Evolutionary conservation across 352 stramenopile species (phyloP).

Genomic region (Pythium diclinum): DNA sequence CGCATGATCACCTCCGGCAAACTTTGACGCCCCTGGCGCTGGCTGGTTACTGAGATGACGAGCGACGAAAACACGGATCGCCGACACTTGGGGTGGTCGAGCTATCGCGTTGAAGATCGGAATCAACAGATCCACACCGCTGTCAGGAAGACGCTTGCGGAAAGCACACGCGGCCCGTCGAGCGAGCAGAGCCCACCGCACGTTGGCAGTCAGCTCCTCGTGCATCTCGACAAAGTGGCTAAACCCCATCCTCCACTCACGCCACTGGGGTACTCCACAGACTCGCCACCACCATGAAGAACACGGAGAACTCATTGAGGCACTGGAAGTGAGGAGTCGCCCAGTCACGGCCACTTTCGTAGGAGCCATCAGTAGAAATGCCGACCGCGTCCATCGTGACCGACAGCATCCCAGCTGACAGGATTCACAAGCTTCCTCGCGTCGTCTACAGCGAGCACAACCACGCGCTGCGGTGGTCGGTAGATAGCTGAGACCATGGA

Average conservation of each 20-base stretch:
- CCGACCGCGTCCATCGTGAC: neutral
- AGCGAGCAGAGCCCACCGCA: constrained; percentile 1
- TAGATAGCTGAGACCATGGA: no score
- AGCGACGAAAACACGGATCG: neutral
- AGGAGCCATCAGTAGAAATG: neutral
- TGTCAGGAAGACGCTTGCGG: neutral
- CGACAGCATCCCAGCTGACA: neutral
- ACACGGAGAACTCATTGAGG: neutral
- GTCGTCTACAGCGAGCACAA: neutral
- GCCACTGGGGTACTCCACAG: neutral
- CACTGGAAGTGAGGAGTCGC: neutral
- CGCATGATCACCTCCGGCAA: neutral
- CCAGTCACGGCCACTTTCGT: neutral
- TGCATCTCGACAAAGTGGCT: neutral
- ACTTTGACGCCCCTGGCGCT: neutral
- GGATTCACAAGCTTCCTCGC: neutral
- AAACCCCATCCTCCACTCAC: neutral
- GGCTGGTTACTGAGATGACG: neutral
- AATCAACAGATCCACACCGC: neutral
- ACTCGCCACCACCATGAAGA: neutral
- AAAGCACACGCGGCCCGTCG: neutral
- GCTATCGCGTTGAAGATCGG: neutral
- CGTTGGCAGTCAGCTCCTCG: neutral
- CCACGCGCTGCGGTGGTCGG: neutral
- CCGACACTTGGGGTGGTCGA: neutral